Percentiles rank a stretch among this genome's conserved stretches.
These are phyloP conservation scores for Leccinum boreale DNA, from an alignment of 768 basidiomycete species.

Conservation along the genomic window DNA sequence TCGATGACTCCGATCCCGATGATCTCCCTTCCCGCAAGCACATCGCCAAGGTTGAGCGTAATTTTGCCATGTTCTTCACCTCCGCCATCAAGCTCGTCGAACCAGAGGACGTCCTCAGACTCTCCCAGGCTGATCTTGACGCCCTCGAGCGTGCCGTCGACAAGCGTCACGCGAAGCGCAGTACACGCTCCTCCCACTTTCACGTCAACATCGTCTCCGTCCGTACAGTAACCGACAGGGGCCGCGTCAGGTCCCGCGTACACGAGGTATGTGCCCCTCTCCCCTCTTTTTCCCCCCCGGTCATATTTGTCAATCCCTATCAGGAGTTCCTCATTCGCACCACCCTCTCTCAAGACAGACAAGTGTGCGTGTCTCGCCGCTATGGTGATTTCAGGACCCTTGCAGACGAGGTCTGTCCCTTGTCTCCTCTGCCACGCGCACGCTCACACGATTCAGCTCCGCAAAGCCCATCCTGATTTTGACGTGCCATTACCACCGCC, in stretches of 20 bases:
- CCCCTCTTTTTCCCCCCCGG: not conserved
- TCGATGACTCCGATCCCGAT: slow-evolving; percentile 59
- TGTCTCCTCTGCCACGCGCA: not conserved
- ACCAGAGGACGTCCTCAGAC: slow-evolving; percentile 84
- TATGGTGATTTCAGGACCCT: slow-evolving; percentile 95
- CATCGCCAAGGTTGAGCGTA: slow-evolving; percentile 78
- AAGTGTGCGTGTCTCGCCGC: slow-evolving; percentile 86
- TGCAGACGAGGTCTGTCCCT: slow-evolving; percentile 64
- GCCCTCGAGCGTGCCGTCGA: slow-evolving; percentile 70
- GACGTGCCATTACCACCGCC: slow-evolving; percentile 78
- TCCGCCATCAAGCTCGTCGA: slow-evolving; percentile 81
- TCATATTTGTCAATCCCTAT: slow-evolving; percentile 2
- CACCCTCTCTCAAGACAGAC: slow-evolving; percentile 62
- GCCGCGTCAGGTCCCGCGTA: slow-evolving; percentile 75
- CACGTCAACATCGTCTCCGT: slow-evolving; percentile 92
- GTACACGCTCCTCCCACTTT: slow-evolving; percentile 56
- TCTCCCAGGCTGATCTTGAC: slow-evolving; percentile 81
- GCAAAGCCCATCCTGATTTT: slow-evolving; percentile 81
- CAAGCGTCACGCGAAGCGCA: slow-evolving; percentile 51
- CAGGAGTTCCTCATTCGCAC: slow-evolving; percentile 97
- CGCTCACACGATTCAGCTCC: slow-evolving; percentile 53
- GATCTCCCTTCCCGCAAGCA: slow-evolving; percentile 65
- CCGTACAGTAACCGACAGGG: slow-evolving; percentile 77
- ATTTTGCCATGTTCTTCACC: slow-evolving; percentile 76
- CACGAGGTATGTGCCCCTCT: slow-evolving; percentile 70